Evolutionary conservation across 495 filamentous ascomycete genomes (phyloP).

Genomic region (Penicillium malachiteum): DNA sequence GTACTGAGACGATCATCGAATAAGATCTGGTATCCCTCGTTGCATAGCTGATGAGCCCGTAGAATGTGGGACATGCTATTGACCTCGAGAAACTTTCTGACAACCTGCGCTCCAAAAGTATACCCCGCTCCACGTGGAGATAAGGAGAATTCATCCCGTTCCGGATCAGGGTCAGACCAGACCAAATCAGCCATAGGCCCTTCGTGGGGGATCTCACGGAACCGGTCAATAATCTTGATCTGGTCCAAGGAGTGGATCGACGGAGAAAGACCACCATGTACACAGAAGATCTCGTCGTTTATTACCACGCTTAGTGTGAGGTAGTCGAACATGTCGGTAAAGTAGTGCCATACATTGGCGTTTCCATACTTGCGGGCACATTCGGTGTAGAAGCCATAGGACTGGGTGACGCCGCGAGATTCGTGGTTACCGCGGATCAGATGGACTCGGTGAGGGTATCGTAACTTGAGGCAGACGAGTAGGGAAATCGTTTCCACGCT

Average conservation of each 20-base stretch:
- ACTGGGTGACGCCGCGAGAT: slow-evolving; percentile 94
- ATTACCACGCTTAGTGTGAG: slow-evolving; percentile 95
- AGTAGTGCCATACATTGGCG: slow-evolving; percentile 98
- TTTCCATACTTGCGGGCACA: slow-evolving; percentile 97
- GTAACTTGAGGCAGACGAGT: slow-evolving; percentile 88
- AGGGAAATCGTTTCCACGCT: slow-evolving; percentile 96
- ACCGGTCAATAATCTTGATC: slow-evolving; percentile 98
- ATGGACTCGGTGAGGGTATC: slow-evolving; percentile 89
- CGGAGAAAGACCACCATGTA: slow-evolving; percentile 92
- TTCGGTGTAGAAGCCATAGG: slow-evolving; percentile 98
- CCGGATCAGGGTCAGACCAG: slow-evolving; percentile 95
- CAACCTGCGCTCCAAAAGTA: slow-evolving; percentile 94
- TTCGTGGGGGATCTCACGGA: slow-evolving; percentile 96
- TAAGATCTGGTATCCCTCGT: slow-evolving; percentile 93
- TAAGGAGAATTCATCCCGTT: slow-evolving; percentile 93
- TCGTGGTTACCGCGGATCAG: slow-evolving; percentile 97
- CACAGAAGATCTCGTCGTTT: slow-evolving; percentile 97
- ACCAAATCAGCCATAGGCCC: slow-evolving; percentile 99
- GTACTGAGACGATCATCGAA: slow-evolving; percentile 94
- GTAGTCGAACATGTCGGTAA: slow-evolving; percentile 99
- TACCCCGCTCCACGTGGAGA: slow-evolving; percentile 94
- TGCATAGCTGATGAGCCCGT: slow-evolving; percentile 93
- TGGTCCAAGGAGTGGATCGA: slow-evolving; percentile 98
- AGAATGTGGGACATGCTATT: slow-evolving; percentile 97
- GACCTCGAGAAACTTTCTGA: slow-evolving; percentile 95